Base-by-base conservation (phyloP, 164 flowering plant genomes). In the Pachysandra terminalis region DNA sequence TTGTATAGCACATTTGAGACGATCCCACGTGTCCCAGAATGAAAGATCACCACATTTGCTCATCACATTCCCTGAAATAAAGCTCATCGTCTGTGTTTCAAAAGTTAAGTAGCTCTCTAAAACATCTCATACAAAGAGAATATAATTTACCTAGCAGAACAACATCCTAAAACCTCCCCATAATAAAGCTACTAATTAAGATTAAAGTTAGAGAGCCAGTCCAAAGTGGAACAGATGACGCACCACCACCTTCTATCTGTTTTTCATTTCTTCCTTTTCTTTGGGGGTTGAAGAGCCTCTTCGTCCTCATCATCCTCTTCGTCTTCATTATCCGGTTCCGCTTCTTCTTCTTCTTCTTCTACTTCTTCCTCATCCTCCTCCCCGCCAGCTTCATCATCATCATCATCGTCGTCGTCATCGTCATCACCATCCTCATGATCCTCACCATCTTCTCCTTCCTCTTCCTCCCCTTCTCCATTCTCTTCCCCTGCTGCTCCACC, bases 241-340 rank as follows among this genome's bases (percentile, higher is more conserved):
- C 25, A 51, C 26, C 19, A 1, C 45, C 45, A n/a, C 19, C 26
- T 16, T 35, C 16, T n/a, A n/a, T n/a, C n/a, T 49, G 27, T 24
- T 12, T 67, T 55, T 58, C 52, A 74, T 56, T 74, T 74, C 77
- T 74, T 74, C 56, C 87, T 82, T 82, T 84, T 84, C 79, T 82
- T 84, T 10, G 87, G 87, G 25, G 87, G 87, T 64, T 80, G 87
- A 10, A 82, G 85, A 32, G 79, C 79, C 73, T 81, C 85, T 37
- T 84, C 86, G 0, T 84, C 88, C 21, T 82, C 87, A 45, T 84
- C 87, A 6, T 82, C 85, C 13, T 77, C 81, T 14, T 79, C 84
- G 12, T 73, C 83, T 0, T 68, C 80, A 0, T 62, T 75, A 0
- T 60, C 82, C 0, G 63, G 77, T 0, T 69, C 82, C 0, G 53